Evolutionary conservation across 2,329 filamentous ascomycete species (phyloP).

Genomic region (Niveomyces coronatus): DNA sequence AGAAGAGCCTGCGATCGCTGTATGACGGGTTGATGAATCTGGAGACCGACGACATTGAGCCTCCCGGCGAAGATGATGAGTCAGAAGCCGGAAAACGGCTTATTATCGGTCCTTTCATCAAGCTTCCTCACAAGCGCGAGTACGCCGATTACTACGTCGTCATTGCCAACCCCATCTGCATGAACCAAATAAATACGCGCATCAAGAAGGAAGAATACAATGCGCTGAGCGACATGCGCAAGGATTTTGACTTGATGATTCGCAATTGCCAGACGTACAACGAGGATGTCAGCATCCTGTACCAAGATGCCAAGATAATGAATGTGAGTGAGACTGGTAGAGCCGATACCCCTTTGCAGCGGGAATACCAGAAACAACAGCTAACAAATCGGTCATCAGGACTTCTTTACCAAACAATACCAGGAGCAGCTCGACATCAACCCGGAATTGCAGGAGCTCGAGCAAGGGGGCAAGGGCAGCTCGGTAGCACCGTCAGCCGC

Average conservation of each 20-base stretch:
- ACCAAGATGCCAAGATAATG: conserved; percentile 84
- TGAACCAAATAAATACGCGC: conserved; percentile 89
- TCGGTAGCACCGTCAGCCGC: conserved; percentile 43
- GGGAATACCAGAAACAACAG: too few species aligned
- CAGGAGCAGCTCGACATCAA: conserved; percentile 44
- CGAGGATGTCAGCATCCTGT: conserved; percentile 86
- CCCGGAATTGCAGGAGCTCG: conserved; percentile 45
- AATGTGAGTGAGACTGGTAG: conserved; percentile 50
- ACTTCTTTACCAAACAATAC: conserved; percentile 45
- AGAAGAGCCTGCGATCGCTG: conserved; percentile 65
- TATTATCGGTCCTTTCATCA: conserved; percentile 90
- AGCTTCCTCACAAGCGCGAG: conserved; percentile 76
- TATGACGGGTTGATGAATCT: conserved; percentile 75
- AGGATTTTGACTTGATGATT: conserved; percentile 76
- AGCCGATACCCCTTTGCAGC: conserved; percentile 3
- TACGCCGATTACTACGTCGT: conserved; percentile 94
- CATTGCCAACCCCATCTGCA: conserved; percentile 86
- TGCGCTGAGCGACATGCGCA: conserved; percentile 66
- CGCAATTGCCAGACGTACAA: conserved; percentile 93
- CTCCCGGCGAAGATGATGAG: conserved; percentile 46
- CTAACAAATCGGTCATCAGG: conserved; percentile 25
- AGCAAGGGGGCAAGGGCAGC: conserved; percentile 32
- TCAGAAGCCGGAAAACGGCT: conserved; percentile 56
- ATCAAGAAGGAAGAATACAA: conserved; percentile 95
- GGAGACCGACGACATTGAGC: conserved; percentile 63